Evolutionary conservation across 805 yeast species (phyloP).

Genomic region (Yamadazyma kitorensis): DNA sequence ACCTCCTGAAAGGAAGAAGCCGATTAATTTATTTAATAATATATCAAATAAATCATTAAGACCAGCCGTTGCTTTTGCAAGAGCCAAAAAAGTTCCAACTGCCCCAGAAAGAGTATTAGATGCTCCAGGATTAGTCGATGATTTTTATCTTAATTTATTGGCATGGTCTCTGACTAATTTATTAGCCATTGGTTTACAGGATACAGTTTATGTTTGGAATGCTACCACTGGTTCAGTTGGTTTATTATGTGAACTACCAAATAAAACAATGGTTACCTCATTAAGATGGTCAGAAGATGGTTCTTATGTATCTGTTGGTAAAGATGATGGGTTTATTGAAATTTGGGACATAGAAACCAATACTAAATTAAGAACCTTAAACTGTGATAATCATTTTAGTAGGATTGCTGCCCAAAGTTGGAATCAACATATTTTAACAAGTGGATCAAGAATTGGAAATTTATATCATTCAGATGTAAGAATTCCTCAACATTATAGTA

Average conservation of each 20-base stretch:
- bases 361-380: conserved; percentile 74
- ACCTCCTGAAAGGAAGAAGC: conserved; percentile 62
- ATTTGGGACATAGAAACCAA: conserved; percentile 89
- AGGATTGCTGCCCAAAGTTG: conserved; percentile 84
- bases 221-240: conserved; percentile 80
- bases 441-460: conserved; percentile 86
- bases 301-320: conserved; percentile 78
- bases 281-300: conserved; percentile 92
- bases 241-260: conserved; percentile 52
- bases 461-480: conserved; percentile 90
- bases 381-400: conserved; percentile 57
- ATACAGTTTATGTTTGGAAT: conserved; percentile 87
- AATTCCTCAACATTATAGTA: conserved; percentile 69
- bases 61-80: conserved; percentile 56
- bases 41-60: conserved; percentile 29
- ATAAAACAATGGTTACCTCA: conserved; percentile 58
- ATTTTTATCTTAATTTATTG: conserved; percentile 81
- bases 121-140: conserved; percentile 94
- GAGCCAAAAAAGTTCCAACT: conserved; percentile 75
- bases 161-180: conserved; percentile 85
- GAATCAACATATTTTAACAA: conserved; percentile 75
- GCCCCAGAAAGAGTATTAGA: conserved; percentile 92
- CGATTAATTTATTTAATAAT: conserved; percentile 31
- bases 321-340: conserved; percentile 79
- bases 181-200: conserved; percentile 85